Conservation (phyloP, 805 yeast species). For the Saccharomycopsis vini region DNA sequence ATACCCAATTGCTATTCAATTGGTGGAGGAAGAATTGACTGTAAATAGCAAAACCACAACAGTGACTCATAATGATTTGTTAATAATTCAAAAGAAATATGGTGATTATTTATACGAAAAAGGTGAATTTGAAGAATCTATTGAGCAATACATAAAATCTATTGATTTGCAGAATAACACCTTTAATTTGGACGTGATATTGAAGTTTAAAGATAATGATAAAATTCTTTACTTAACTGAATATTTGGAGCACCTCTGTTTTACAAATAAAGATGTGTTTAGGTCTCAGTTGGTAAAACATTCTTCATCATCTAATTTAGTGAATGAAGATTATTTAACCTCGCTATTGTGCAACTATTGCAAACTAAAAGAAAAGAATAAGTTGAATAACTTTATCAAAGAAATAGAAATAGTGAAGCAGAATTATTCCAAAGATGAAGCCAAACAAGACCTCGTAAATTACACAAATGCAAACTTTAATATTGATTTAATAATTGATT, state of each 20-base stretch:
- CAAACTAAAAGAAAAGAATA: constrained; percentile 37
- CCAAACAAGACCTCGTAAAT: constrained; percentile 4
- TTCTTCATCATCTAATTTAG: constrained; percentile 8
- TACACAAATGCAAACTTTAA: constrained; percentile 16
- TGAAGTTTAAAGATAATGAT: constrained; percentile 46
- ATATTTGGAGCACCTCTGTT: constrained; percentile 29
- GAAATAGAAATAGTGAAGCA: constrained; percentile 13
- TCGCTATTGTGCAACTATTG: constrained; percentile 47
- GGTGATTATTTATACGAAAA: constrained; percentile 67
- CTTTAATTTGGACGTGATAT: constrained; percentile 32
- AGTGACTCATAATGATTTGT: constrained; percentile 24
- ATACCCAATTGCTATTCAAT: constrained; percentile 59
- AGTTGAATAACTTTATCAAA: constrained; percentile 36
- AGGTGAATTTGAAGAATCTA: constrained; percentile 59
- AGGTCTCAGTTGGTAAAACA: constrained; percentile 30
- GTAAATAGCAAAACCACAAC: constrained; percentile 19
- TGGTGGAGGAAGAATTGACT: constrained; percentile 39
- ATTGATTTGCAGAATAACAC: constrained; percentile 25
- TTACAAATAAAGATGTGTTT: constrained; percentile 2
- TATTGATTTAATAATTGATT: constrained; percentile 14
- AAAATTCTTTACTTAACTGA: constrained; percentile 39
- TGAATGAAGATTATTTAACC: constrained; percentile 39
- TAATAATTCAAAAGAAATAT: constrained; percentile 43
- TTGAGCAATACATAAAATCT: constrained; percentile 61
- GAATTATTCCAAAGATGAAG: constrained; percentile 5